Evolutionary conservation across 106 monocot genomes (phyloP).

Genomic region (Dendrobium chrysotoxum): DNA sequence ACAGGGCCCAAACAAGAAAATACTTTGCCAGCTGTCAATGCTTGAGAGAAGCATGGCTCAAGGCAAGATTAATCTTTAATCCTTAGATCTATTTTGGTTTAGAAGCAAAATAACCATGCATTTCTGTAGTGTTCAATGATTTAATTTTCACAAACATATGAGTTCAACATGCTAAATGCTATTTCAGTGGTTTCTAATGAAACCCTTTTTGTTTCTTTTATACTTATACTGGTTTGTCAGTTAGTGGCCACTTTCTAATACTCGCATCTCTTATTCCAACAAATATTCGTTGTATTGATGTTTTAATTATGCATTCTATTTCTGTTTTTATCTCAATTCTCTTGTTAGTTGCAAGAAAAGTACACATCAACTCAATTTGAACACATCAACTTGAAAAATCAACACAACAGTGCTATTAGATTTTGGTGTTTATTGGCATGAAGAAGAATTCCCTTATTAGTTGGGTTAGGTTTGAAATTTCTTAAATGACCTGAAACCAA

Average conservation of each 20-base stretch:
- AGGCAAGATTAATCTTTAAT: conserved; percentile 37
- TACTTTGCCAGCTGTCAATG: conserved; percentile 92
- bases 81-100: background rate
- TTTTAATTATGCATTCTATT: background rate
- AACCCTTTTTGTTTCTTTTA: background rate
- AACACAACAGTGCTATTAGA: too few species aligned
- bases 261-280: background rate
- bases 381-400: too few species aligned
- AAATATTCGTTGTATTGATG: background rate
- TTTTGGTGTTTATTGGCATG: too few species aligned
- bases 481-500: too few species aligned
- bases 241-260: background rate
- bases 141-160: background rate
- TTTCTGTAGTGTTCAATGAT: background rate
- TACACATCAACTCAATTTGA: too few species aligned
- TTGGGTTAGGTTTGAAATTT: too few species aligned
- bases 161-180: background rate
- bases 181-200: background rate
- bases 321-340: background rate
- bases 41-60: conserved; percentile 95
- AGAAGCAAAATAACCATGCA: background rate
- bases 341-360: background rate
- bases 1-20: conserved; percentile 82
- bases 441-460: too few species aligned
- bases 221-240: background rate